Base-by-base conservation (phyloP, 768 basidiomycete species). In the Phallus indusiatus region DNA sequence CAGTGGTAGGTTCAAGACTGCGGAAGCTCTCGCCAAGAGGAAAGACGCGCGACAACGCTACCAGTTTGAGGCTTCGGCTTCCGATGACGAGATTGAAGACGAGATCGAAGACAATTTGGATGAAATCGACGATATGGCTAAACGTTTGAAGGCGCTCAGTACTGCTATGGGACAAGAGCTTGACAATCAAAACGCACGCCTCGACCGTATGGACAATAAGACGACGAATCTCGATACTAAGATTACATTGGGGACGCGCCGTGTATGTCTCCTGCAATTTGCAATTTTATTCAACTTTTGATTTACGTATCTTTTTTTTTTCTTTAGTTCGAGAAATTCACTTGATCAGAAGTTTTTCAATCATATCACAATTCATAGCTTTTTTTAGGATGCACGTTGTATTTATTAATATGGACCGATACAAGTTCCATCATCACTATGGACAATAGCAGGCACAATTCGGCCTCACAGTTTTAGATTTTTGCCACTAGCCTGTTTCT, bases 41-140 rank as follows among this genome's bases (percentile, higher is more conserved):
- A 83, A 85, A 71, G 88, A 86, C 58, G 85, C 85, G 65, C 78
- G 90, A 64, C 81, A 85, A 66, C 81, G 89, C 36, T 98, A 82
- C 69, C 93, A 97, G 72, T 96, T 97, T 67, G 95, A 99, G 64
- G 83, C 84, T 24, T 88, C 83, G 37, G 90, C 80, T 2, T 90
- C 88, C 6, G 95, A 99, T 67, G 94, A 98, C 65, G 93, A 94
- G 72, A 64, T 95, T 1, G 95, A 99, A 74, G 88, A 97, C 65
- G 94, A 98, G 72, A 67, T 99, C 37, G 95, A 97, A 66, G 83
- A 80, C 63, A 97, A 98, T 70, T 74, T 99, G 22, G 84, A 90
- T 68, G 93, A 95, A 71, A 88, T 95, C 60, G 74, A 81, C 36
- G 84, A 84, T 54, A 81, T 86, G 54, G 82, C 89, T 1, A 88